Percentiles rank a stretch among this genome's conserved stretches.
phyloP scores from a whole-genome alignment of 805 yeast species.

The Yarrowia sp. region DNA sequence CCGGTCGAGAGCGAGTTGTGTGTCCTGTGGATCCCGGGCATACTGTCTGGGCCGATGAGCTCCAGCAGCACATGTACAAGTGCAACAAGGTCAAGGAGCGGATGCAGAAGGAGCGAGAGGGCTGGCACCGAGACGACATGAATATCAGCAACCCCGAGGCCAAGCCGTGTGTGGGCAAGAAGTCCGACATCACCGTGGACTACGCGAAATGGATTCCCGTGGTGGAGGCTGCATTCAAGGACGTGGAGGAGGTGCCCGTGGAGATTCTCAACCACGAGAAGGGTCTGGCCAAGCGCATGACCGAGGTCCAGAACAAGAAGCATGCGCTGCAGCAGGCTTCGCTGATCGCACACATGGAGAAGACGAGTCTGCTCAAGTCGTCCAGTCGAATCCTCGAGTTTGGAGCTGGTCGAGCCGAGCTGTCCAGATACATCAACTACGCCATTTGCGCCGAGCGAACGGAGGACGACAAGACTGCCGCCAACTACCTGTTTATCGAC shows the following conservation, averaged over 20 bases:
- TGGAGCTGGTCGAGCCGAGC: constrained; percentile 90
- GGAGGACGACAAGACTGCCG: constrained; percentile 26
- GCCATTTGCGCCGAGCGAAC: constrained; percentile 31
- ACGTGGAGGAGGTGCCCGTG: constrained; percentile 27
- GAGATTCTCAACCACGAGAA: constrained; percentile 32
- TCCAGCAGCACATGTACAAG: constrained; percentile 55
- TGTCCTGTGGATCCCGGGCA: constrained; percentile 80
- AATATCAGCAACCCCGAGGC: constrained; percentile 41
- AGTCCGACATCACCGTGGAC: constrained; percentile 23
- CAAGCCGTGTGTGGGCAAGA: not conserved
- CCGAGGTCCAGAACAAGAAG: constrained; percentile 56
- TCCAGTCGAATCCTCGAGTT: constrained; percentile 57
- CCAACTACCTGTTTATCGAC: constrained; percentile 61
- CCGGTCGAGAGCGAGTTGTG: constrained; percentile 50
- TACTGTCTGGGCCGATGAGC: constrained; percentile 60
- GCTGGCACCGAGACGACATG: constrained; percentile 52
- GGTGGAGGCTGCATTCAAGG: constrained; percentile 27
- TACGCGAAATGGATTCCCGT: constrained; percentile 39
- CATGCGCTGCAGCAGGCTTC: constrained; percentile 85
- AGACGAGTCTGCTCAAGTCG: constrained; percentile 42
- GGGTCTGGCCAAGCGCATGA: constrained; percentile 47
- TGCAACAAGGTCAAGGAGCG: constrained; percentile 46
- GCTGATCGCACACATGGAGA: constrained; percentile 63
- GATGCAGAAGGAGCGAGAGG: constrained; percentile 39
- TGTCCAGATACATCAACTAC: constrained; percentile 56